Conservation (phyloP, 768 basidiomycete species). For the Mycena leptocephala region DNA sequence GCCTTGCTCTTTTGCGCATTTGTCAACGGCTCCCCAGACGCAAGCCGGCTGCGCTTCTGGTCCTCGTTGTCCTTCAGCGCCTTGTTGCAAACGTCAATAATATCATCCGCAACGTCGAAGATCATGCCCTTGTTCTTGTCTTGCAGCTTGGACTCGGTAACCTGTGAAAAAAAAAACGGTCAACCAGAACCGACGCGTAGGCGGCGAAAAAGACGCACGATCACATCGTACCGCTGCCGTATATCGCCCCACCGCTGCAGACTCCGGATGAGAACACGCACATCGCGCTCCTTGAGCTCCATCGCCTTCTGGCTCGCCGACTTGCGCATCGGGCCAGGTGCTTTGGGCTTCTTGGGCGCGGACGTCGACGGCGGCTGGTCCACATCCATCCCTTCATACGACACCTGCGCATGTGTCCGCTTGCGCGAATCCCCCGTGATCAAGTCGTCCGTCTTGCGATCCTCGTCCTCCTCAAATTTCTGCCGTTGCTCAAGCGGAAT, state of each 20-base stretch:
- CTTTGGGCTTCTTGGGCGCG: conserved; percentile 81
- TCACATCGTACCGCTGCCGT: conserved; percentile 92
- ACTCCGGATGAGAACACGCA: conserved; percentile 95
- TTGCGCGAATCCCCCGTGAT: conserved; percentile 83
- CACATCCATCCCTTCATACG: conserved; percentile 96
- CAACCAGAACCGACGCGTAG: conserved; percentile 17
- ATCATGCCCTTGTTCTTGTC: conserved; percentile 97
- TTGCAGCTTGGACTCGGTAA: conserved; percentile 89
- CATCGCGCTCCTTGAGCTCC: conserved; percentile 97
- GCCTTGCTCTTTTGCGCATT: conserved; percentile 98
- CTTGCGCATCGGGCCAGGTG: conserved; percentile 84
- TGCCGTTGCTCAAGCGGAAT: conserved; percentile 95
- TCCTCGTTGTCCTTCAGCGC: conserved; percentile 91
- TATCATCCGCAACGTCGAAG: conserved; percentile 92
- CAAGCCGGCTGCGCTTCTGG: conserved; percentile 82
- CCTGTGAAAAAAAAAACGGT: conserved; percentile 65
- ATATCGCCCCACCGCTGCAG: conserved; percentile 99
- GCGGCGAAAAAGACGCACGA: conserved; percentile 70
- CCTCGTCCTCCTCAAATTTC: conserved; percentile 85
- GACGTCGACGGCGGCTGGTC: conserved; percentile 77
- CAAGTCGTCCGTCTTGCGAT: conserved; percentile 81
- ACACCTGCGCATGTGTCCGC: conserved; percentile 88
- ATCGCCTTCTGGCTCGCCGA: conserved; percentile 94
- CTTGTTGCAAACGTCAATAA: conserved; percentile 87
- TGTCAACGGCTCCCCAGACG: conserved; percentile 90